Evolutionary conservation across 164 flowering plant species (phyloP), one percentile per base, ranked within the genome.

Genomic region (Annona cherimola): DNA sequence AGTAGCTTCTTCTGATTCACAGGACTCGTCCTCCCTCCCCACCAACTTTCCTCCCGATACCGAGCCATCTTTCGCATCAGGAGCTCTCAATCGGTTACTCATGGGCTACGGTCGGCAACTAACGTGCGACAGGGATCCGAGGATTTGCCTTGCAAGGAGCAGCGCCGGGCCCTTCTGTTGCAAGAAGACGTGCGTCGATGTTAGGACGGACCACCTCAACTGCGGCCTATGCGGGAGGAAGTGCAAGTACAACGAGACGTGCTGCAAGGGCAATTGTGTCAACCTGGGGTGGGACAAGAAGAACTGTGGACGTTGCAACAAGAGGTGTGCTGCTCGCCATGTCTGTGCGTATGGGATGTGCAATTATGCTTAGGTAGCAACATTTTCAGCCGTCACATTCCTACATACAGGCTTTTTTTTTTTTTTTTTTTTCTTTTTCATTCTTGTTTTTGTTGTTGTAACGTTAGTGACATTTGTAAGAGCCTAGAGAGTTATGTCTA

Each of bases 201-300:
- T 76, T 75, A 61, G 40, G 69, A 68, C 14, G 12, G 81, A 78
- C 39, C 14, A 65, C 0, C 59, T 41, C 3, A 80, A 80, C 73
- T 81, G 82, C 57, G 82, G 82, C n/a, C 62, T 41, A 71, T 81
- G 84, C 61, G 80, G 79, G 69, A 41, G 73, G 40, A 82, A 75
- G 68, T 82, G 84, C 72, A 71, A 64, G 73, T 68, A 76, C 61
- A 35, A 19, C 1, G 74, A 79, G 68, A 68, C 70, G 4, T 82
- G 84, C 44, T 82, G 84, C 63, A 18, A 35, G 9, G 84, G 84
- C 45, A 7, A 73, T 2, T 82, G 84, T 42, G 80, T 79, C 40
- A 72, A 82, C 41, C 42, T 80, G 0, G 18, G n/a, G n/a, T 69
- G 41, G 4, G 69, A 77, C 43, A 66, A 66, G 66, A 77, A n/a